Evolutionary conservation across 331 rosid species (phyloP), one percentile per base, ranked within the genome.

Genomic region (Dryas integrifolia): DNA sequence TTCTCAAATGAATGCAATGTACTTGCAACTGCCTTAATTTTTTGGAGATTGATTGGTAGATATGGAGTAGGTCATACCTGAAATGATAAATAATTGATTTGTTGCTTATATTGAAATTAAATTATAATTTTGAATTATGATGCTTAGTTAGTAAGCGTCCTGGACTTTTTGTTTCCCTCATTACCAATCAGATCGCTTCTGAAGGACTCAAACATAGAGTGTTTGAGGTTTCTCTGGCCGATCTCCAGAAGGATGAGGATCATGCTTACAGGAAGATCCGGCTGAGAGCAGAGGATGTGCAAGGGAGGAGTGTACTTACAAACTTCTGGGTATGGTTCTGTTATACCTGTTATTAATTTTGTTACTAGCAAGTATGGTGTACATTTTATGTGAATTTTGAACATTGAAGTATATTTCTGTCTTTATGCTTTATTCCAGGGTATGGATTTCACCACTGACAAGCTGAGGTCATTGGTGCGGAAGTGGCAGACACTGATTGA

Each of bases 131-230:
- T 35, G 45, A 58, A 26, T 60, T 61, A 2, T 39, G 21, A n/a
- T 40, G 18, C 13, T 13, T 48, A 38, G 47, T 38, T 61, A 13
- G 47, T 39, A 5, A 44, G 1, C 6, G 8, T 44, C 6, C 47
- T 30, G 35, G 35, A 30, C 2, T 30, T 30, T 30, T 30, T n/a
- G 26, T 6, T 6, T 53, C 6, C 24, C n/a, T 46, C 5, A 2
- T 3, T 45, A 5, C 2, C 18, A 1, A 9, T 39, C 82, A 82
- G 72, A 70, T 66, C 70, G 82, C 76, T 8, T 88, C 96, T 0
- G 96, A 85, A 80, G 96, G 94, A 41, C 94, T 90, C 55, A 90
- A 90, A 40, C 92, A 90, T 47, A 57, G 94, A 66, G 92, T 90
- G 45, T 90, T 86, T 68, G 96, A 90, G 86, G 50, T 74, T 41